phyloP scores from a whole-genome alignment of 2,329 filamentous ascomycete genomes.

The Pseudocercospora crystallina region DNA sequence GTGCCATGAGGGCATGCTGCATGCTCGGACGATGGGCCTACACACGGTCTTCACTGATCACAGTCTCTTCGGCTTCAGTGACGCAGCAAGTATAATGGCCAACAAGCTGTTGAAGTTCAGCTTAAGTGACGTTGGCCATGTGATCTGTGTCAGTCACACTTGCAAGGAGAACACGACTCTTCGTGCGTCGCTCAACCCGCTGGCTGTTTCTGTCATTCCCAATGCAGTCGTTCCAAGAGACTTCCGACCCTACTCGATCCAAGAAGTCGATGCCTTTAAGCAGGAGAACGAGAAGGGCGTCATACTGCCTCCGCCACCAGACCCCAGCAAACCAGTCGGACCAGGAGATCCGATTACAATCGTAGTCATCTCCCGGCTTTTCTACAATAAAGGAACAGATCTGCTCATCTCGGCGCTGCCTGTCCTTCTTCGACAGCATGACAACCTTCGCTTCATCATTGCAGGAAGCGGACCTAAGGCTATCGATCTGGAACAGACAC shows the following conservation, averaged over 20 bases:
- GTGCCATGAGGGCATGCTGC: slow-evolving; percentile 91
- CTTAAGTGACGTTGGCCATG: slow-evolving; percentile 94
- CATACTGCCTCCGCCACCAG: slow-evolving; percentile 46
- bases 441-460: slow-evolving; percentile 95
- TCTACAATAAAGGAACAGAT: slow-evolving; percentile 98
- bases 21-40: slow-evolving; percentile 93
- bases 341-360: slow-evolving; percentile 90
- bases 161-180: slow-evolving; percentile 99
- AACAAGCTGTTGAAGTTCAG: slow-evolving; percentile 98
- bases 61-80: slow-evolving; percentile 94
- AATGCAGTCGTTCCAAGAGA: slow-evolving; percentile 97
- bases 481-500: slow-evolving; percentile 97
- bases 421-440: slow-evolving; percentile 81
- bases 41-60: slow-evolving; percentile 97
- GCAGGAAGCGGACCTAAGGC: slow-evolving; percentile 94
- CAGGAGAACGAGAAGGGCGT: slow-evolving; percentile 26
- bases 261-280: slow-evolving; percentile 27
- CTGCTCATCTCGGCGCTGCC: slow-evolving; percentile 95
- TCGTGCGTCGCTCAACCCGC: slow-evolving; percentile 85
- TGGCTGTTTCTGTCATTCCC: slow-evolving; percentile 97
- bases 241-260: slow-evolving; percentile 69
- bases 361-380: slow-evolving; percentile 93
- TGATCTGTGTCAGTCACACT: slow-evolving; percentile 97
- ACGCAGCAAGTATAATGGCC: slow-evolving; percentile 90
- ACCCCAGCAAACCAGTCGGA: slow-evolving; percentile 67